These are phyloP conservation scores for Blastobotrys chiropterorum DNA, from an alignment of 805 yeast genomes.

Conservation along the genomic window DNA sequence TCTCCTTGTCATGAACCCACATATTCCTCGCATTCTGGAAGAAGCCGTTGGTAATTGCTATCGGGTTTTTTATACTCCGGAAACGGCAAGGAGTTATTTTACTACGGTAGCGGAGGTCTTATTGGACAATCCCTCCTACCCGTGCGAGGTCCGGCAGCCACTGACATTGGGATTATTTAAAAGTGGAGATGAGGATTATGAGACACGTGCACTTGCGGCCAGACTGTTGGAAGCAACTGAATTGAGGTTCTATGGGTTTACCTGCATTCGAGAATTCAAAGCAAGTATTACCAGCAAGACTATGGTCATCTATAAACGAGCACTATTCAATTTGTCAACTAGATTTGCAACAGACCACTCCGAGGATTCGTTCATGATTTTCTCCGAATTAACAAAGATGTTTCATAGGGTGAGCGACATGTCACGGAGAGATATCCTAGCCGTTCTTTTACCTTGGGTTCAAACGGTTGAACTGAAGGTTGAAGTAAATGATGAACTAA, in stretches of 20 bases:
- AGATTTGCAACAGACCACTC: slow-evolving; percentile 57
- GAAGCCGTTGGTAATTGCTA: slow-evolving; percentile 73
- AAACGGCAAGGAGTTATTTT: slow-evolving; percentile 64
- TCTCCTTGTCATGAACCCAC: slow-evolving; percentile 54
- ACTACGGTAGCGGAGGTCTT: slow-evolving; percentile 62
- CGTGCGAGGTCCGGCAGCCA: slow-evolving; percentile 55
- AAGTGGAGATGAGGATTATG: slow-evolving; percentile 63
- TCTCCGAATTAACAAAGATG: slow-evolving; percentile 67
- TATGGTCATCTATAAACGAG: slow-evolving; percentile 79
- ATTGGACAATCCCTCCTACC: slow-evolving; percentile 42
- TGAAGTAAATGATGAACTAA: slow-evolving; percentile 35
- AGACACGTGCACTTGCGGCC: slow-evolving; percentile 67
- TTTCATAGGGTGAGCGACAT: slow-evolving; percentile 55
- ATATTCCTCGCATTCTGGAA: slow-evolving; percentile 43
- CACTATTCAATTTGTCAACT: slow-evolving; percentile 71
- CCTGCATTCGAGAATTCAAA: slow-evolving; percentile 50
- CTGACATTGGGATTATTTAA: slow-evolving; percentile 73
- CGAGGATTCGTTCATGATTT: slow-evolving; percentile 52
- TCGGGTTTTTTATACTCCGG: slow-evolving; percentile 34
- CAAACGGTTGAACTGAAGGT: slow-evolving; percentile 63
- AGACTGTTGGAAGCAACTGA: slow-evolving; percentile 65
- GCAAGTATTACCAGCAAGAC: slow-evolving; percentile 71
- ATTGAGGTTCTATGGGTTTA: slow-evolving; percentile 46
- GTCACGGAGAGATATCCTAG: slow-evolving; percentile 69
- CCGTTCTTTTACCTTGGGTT: slow-evolving; percentile 89